phyloP scores from a whole-genome alignment of 2,329 filamentous ascomycete genomes.

The Ophiocordyceps camponoti-floridani region DNA sequence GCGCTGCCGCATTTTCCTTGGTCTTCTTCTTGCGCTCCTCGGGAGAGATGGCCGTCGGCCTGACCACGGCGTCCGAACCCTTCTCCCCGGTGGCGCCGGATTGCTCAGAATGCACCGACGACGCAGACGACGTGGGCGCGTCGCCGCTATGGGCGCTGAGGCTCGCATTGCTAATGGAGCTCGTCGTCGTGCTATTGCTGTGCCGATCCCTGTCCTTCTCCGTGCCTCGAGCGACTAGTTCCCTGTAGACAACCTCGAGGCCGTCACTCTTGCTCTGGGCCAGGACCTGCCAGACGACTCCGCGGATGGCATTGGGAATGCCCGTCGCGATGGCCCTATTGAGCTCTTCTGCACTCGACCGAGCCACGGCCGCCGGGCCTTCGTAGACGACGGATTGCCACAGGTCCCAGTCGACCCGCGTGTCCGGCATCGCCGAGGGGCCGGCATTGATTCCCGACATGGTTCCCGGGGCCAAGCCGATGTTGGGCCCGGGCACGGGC shows the following conservation, averaged over 20 bases:
- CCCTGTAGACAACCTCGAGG: conserved; percentile 70
- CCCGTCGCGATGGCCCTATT: conserved; percentile 82
- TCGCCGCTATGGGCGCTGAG: conserved; percentile 43
- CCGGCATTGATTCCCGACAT: conserved; percentile 65
- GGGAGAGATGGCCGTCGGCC: conserved; percentile 43
- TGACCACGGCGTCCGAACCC: conserved; percentile 43
- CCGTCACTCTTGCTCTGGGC: conserved; percentile 91
- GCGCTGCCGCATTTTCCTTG: conserved; percentile 54
- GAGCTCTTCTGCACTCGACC: conserved; percentile 75
- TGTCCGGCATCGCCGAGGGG: conserved; percentile 50
- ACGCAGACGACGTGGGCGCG: conserved; percentile 57
- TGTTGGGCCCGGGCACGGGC: conserved; percentile 46
- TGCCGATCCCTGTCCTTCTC: conserved; percentile 55
- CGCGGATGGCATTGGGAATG: conserved; percentile 85
- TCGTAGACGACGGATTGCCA: conserved; percentile 96
- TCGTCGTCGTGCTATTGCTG: conserved; percentile 33
- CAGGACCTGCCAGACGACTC: conserved; percentile 97
- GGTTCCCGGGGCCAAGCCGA: conserved; percentile 64
- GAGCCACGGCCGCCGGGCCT: conserved; percentile 72
- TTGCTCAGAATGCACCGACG: conserved; percentile 64
- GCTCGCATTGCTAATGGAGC: conserved; percentile 33
- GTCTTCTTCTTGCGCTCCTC: conserved; percentile 60
- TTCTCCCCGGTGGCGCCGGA: conserved; percentile 46
- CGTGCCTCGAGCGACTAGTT: conserved; percentile 62
- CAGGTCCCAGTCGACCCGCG: conserved; percentile 91